Evolutionary conservation across 192 early-diverging fungal genomes (phyloP).

Genomic region (Linnemannia elongata): DNA sequence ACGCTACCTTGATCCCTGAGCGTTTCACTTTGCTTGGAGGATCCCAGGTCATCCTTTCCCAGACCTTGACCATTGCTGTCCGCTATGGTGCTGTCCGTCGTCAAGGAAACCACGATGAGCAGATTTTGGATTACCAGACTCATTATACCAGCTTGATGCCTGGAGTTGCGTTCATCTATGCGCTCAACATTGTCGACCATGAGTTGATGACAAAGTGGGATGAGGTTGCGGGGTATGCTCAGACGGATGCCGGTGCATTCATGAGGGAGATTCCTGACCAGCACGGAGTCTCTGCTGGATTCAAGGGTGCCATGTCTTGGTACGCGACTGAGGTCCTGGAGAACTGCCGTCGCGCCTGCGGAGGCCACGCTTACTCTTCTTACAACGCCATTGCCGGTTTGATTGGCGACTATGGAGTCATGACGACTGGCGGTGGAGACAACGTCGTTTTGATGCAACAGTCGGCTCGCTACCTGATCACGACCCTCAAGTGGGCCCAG

Average conservation of each 20-base stretch:
- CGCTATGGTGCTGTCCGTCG: constrained; percentile 73
- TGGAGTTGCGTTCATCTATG: constrained; percentile 62
- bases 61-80: constrained; percentile 67
- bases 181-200: constrained; percentile 42
- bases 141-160: constrained; percentile 69
- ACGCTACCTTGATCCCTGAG: constrained; percentile 72
- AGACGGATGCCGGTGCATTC: constrained; percentile 58
- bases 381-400: constrained; percentile 71
- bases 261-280: constrained; percentile 63
- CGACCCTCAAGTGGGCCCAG: constrained; percentile 22
- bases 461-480: constrained; percentile 44
- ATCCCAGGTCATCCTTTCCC: constrained; percentile 47
- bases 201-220: constrained; percentile 40
- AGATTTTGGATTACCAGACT: constrained; percentile 75
- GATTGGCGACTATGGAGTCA: constrained; percentile 71
- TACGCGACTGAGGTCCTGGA: constrained; percentile 64
- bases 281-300: constrained; percentile 64
- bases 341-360: constrained; percentile 61
- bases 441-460: constrained; percentile 59
- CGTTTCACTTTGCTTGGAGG: constrained; percentile 61
- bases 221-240: constrained; percentile 45
- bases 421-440: constrained; percentile 65
- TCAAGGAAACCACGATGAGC: constrained; percentile 69
- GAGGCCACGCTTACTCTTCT: constrained; percentile 74
- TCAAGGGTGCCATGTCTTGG: constrained; percentile 66